These are phyloP conservation scores for Xylaria sp. DNA, from an alignment of 2,329 filamentous ascomycete genomes.

Conservation along the genomic window DNA sequence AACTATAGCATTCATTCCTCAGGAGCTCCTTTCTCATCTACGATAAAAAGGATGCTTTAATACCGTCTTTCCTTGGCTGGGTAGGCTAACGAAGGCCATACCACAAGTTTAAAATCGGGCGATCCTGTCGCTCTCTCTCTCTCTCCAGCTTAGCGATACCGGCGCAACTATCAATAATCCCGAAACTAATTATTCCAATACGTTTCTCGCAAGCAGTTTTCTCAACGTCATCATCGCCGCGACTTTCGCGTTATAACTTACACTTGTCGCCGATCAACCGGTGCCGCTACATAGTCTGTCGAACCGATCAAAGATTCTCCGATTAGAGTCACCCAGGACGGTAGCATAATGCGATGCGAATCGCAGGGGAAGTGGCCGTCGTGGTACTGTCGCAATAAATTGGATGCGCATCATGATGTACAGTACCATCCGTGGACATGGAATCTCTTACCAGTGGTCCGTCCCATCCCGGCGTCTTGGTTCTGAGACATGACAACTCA, in stretches of 20 bases:
- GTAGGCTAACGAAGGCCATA: neutral
- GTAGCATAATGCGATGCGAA: neutral
- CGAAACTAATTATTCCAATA: constrained; percentile 9
- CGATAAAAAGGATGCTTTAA: neutral
- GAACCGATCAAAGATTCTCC: neutral
- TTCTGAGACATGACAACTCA: constrained; percentile 4
- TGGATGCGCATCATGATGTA: constrained; percentile 20
- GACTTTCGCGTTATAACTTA: neutral
- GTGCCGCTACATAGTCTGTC: constrained; percentile 7
- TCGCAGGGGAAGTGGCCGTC: neutral
- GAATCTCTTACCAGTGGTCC: constrained; percentile 6
- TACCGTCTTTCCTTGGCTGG: neutral
- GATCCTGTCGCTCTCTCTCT: constrained; percentile 3
- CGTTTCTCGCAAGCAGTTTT: constrained; percentile 2
- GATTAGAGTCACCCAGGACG: neutral
- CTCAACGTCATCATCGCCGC: neutral
- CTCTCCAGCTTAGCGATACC: constrained; percentile 27
- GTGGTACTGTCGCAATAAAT: constrained; percentile 10
- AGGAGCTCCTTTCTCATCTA: neutral
- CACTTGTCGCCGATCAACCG: neutral
- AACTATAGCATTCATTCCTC: neutral
- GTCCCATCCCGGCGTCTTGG: constrained; percentile 10
- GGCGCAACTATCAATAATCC: constrained; percentile 18
- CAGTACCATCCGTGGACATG: constrained; percentile 20
- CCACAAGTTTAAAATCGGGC: neutral